phyloP scores from a whole-genome alignment of 2,329 filamentous ascomycete genomes.

The Penicillium sp. region DNA sequence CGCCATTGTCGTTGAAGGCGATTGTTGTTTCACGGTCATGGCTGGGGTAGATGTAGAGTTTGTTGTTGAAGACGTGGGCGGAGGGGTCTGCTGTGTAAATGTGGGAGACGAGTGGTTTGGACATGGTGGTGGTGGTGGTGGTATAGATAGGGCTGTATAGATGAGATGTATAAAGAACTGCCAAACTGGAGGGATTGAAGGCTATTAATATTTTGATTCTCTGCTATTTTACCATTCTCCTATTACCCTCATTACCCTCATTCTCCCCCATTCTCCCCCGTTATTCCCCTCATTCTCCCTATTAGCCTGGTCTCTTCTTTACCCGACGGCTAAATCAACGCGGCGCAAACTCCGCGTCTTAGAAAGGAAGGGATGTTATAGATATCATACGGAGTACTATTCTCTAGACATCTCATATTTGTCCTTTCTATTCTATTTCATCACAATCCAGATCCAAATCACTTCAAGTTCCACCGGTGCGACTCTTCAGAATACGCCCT shows the following conservation, averaged over 20 bases:
- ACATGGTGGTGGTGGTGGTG: constrained; percentile 7
- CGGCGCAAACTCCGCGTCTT: not conserved
- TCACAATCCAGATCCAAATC: not conserved
- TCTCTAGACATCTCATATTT: too few relatives aligned
- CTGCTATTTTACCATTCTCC: too few relatives aligned
- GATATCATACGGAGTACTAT: too few relatives aligned
- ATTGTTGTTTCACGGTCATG: constrained; percentile 70
- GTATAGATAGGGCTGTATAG: not conserved
- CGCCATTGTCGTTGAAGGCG: constrained; percentile 70
- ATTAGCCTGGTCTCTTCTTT: constrained; percentile 2
- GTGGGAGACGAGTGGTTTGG: constrained; percentile 59
- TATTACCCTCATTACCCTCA: too few relatives aligned
- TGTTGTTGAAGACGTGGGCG: constrained; percentile 68
- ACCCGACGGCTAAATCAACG: constrained; percentile 5
- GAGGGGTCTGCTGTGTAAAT: constrained; percentile 73
- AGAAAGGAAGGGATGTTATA: not conserved
- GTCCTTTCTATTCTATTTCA: not conserved
- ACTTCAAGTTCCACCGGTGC: constrained; percentile 5
- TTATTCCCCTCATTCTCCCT: not conserved
- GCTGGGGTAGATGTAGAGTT: constrained; percentile 70
- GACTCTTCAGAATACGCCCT: constrained; percentile 19
- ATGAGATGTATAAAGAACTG: too few relatives aligned
- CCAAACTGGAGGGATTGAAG: not conserved
- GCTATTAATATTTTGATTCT: not conserved
- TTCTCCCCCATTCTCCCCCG: not conserved